These are phyloP conservation scores for Scheffersomyces lignosus DNA, from an alignment of 805 yeast genomes.

Conservation along the genomic window DNA sequence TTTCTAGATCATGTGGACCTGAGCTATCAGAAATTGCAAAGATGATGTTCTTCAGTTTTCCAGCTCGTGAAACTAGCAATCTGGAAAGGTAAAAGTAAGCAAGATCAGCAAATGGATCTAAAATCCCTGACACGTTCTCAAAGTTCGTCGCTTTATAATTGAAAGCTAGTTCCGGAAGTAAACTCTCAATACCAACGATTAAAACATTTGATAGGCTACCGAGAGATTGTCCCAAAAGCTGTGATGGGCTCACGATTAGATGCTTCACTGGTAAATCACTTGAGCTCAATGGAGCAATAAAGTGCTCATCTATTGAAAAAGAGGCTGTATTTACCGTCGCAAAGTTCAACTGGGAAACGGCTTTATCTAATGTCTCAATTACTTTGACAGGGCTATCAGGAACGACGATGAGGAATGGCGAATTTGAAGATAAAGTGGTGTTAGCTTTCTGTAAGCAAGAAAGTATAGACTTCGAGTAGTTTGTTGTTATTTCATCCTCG, in stretches of 20 bases:
- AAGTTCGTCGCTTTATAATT: background rate
- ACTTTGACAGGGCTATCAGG: no score
- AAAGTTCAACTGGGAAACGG: background rate
- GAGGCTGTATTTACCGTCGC: background rate
- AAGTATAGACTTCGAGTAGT: background rate
- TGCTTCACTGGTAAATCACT: no score
- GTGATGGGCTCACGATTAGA: slow-evolving; percentile 9
- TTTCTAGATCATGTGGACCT: slow-evolving; percentile 11
- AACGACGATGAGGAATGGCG: slow-evolving; percentile 16
- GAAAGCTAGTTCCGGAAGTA: slow-evolving; percentile 22
- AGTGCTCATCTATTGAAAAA: no score
- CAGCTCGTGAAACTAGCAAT: slow-evolving; percentile 16
- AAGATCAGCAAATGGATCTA: slow-evolving; percentile 20
- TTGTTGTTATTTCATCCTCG: no score
- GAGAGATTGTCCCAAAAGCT: slow-evolving; percentile 13
- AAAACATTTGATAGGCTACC: slow-evolving; percentile 11
- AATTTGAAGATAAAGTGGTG: no score
- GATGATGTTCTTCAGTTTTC: slow-evolving; percentile 19
- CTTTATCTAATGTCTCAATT: background rate
- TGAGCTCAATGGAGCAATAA: no score
- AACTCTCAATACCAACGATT: slow-evolving; percentile 18
- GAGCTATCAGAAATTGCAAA: slow-evolving; percentile 8
- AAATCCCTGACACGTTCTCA: slow-evolving; percentile 15
- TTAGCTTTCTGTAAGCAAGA: no score
- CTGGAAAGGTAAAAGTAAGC: slow-evolving; percentile 16